phyloP scores from a whole-genome alignment of 441 rosid species.

The Pelargonium exstipulatum region DNA sequence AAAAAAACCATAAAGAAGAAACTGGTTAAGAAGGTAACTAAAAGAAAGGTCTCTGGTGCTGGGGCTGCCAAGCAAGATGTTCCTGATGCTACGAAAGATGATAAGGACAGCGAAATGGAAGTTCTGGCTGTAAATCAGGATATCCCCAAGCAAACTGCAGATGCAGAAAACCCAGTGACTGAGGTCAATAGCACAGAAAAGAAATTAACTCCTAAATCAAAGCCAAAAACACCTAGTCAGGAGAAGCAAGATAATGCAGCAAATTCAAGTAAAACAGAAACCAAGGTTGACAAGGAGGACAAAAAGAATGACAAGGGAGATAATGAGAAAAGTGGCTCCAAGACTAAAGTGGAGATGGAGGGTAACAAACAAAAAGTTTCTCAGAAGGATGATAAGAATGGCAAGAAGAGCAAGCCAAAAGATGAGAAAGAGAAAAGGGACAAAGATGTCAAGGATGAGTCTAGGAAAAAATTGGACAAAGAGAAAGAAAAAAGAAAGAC shows the following conservation, averaged over 20 bases:
- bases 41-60: slow-evolving; percentile 52
- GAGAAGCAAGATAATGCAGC: slow-evolving; percentile 39
- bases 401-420: slow-evolving; percentile 37
- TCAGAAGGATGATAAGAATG: slow-evolving; percentile 33
- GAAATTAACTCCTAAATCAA: slow-evolving; percentile 25
- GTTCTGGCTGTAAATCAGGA: slow-evolving; percentile 28
- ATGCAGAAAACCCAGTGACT: slow-evolving; percentile 23
- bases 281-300: slow-evolving; percentile 36
- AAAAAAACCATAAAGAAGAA: slow-evolving; percentile 64
- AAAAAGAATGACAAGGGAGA: slow-evolving; percentile 40
- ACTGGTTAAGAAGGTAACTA: slow-evolving; percentile 72
- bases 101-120: slow-evolving; percentile 34
- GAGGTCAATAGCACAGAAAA: slow-evolving; percentile 23
- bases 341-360: slow-evolving; percentile 26
- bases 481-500: slow-evolving; percentile 59
- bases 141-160: slow-evolving; percentile 30
- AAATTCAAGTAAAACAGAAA: slow-evolving; percentile 31
- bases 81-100: slow-evolving; percentile 37
- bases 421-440: slow-evolving; percentile 45
- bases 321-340: slow-evolving; percentile 26
- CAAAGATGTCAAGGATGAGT: slow-evolving; percentile 42
- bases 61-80: slow-evolving; percentile 27
- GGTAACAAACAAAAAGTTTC: slow-evolving; percentile 38
- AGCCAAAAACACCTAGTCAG: slow-evolving; percentile 29
- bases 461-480: slow-evolving; percentile 43